Evolutionary conservation across 345 rosid genomes (phyloP), one percentile per base, ranked within the genome.

Genomic region (Nasturtium officinale): DNA sequence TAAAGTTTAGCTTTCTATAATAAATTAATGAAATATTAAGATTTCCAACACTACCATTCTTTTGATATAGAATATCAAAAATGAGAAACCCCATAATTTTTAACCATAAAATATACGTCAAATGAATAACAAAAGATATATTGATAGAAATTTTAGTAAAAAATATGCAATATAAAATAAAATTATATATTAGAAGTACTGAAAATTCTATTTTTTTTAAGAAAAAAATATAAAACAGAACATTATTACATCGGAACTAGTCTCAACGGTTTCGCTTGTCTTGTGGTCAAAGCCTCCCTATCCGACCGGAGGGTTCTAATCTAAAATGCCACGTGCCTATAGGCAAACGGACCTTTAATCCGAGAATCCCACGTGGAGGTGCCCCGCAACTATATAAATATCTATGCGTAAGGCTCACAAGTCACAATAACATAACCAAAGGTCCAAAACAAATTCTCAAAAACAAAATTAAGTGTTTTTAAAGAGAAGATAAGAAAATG

Each of bases 311-410:
- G 72, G 21, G 20, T 20, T 20, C 21, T 7, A 55, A 23, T 40
- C 10, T 5, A 29, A 32, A 30, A 17, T 6, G 51, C 35, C 67
- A 70, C 32, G 7, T 76, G 75, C 69, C 47, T 13, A 35, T 21
- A 7, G 2, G 3, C 20, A 52, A 40, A 35, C 11, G 4, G 20
- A 11, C 1, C 26, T 6, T 52, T 20, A 62, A 23, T 54, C 38
- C 51, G 1, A 13, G 23, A 37, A 12, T 13, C 26, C 57, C 68
- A 68, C 69, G 79, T 75, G 68, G 28, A 29, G 25, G 37, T 52
- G 77, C 16, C n/a, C 35, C 67, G 15, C 75, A 56, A 71, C 55
- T 77, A 64, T 70, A 64, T 56, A 77, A 69, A 77, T n/a, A 9
- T 2, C 58, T 42, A 52, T n/a, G 9, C 13, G 4, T 12, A 61